Base-by-base conservation (phyloP, 305 asterid species). In the Ilex paraguariensis region DNA sequence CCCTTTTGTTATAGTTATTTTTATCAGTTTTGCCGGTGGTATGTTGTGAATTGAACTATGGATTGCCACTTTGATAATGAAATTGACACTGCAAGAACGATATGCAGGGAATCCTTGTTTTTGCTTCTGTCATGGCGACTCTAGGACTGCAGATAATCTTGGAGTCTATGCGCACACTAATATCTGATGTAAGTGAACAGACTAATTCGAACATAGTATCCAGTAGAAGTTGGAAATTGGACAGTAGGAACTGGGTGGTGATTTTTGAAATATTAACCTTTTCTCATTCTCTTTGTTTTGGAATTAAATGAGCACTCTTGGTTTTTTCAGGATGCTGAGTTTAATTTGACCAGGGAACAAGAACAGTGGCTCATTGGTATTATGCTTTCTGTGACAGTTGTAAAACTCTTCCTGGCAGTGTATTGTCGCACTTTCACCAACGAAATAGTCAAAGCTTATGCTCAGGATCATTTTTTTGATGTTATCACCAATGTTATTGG, bases 391-490 rank as follows among this genome's bases (percentile, higher is more conserved):
- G 88, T 82, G 67, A 83, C 89, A 0, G 64, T 77, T 55, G 84
- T 83, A 51, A 83, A 83, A 64, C 71, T 83, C 28, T 50, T 73
- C 6, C 70, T 83, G 54, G 68, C 73, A 73, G 0, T 80, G 10
- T 83, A 83, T 59, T 83, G 89, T 68, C 84, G 86, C 17, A 55
- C 75, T 57, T 83, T 83, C 64, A 78, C 76, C 70, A 80, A 83
- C 31, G 86, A 83, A 67, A 83, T 83, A 48, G 84, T 77, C 51
- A 73, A 70, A 74, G 82, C 89, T n/a, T 83, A 75, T 60, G 89
- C 89, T 6, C 82, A 80, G 51, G 89, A 83, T 31, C 89, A 83
- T 63, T 77, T 83, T 61, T 80, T 83, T 21, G 89, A 83, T 63
- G 87, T 81, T 31, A 56, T 81, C 57, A 81, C 87, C 60, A 81